Conservation (phyloP, 352 stramenopile species). For the Phytophthora chlamydospora region DNA sequence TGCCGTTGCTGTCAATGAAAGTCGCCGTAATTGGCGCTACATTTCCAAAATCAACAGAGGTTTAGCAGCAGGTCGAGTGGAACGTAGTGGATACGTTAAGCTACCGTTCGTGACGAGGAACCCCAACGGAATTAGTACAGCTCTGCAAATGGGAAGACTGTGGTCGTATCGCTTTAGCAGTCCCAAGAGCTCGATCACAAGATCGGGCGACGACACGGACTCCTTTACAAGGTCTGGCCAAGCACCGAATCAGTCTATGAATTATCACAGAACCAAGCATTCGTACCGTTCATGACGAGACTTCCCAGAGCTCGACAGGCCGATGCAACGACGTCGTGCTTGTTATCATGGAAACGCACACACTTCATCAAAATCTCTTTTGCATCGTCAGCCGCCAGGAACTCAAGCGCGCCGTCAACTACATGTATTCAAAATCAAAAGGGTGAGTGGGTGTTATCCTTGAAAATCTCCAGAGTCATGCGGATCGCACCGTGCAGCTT, state of each 20-base stretch:
- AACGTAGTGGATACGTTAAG: neutral
- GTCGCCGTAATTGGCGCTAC: conserved; percentile 56
- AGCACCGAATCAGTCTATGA: conserved; percentile 1
- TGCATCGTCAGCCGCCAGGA: conserved; percentile 59
- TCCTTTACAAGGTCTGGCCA: conserved; percentile 73
- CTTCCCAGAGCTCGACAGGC: conserved; percentile 69
- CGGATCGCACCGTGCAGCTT: conserved; percentile 64
- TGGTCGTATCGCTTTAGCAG: conserved; percentile 62
- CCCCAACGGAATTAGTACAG: conserved; percentile 56
- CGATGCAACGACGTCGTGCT: conserved; percentile 65
- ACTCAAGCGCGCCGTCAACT: conserved; percentile 73
- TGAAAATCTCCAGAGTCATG: neutral
- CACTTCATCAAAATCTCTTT: conserved; percentile 78
- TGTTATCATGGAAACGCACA: conserved; percentile 79
- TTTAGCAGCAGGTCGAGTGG: neutral
- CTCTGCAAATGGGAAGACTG: conserved; percentile 55
- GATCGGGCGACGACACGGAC: conserved; percentile 50
- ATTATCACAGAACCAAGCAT: neutral
- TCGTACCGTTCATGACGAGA: conserved; percentile 74
- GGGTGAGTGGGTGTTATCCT: neutral
- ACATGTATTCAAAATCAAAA: neutral
- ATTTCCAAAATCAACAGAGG: neutral
- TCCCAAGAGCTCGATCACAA: conserved; percentile 61
- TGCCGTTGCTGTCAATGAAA: conserved; percentile 71
- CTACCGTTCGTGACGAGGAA: conserved; percentile 76